phyloP scores from a whole-genome alignment of 805 yeast genomes.

The Suhomyces tanzawaensis region DNA sequence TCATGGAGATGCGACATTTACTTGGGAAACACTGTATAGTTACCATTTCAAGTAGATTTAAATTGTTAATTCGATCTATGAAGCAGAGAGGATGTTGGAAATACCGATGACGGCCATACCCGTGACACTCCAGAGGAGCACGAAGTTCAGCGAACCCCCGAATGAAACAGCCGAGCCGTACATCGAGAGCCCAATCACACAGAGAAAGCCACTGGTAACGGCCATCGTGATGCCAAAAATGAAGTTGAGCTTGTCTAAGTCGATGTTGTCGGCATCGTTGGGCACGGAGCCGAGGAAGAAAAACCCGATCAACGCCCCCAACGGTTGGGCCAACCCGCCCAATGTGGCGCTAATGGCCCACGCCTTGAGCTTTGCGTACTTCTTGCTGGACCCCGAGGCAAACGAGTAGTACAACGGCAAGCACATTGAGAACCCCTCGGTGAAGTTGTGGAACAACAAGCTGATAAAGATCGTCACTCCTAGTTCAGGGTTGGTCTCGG shows the following conservation, averaged over 20 bases:
- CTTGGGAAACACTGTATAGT: too few relatives aligned
- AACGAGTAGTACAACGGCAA: slow-evolving; percentile 83
- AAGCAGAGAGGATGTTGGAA: slow-evolving; percentile 32
- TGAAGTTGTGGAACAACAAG: slow-evolving; percentile 82
- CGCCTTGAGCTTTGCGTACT: slow-evolving; percentile 51
- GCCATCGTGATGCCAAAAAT: slow-evolving; percentile 66
- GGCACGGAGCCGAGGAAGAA: slow-evolving; percentile 41
- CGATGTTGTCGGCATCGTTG: slow-evolving; percentile 25
- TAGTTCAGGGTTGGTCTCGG: slow-evolving; percentile 57
- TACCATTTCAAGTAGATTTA: too few relatives aligned
- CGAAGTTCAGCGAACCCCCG: slow-evolving; percentile 66
- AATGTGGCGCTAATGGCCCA: slow-evolving; percentile 60
- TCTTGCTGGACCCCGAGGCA: slow-evolving; percentile 41
- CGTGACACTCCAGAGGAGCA: slow-evolving; percentile 55
- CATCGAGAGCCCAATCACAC: slow-evolving; percentile 83
- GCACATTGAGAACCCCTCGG: slow-evolving; percentile 94
- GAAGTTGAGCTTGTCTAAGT: slow-evolving; percentile 31
- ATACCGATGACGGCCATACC: slow-evolving; percentile 60
- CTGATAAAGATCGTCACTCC: slow-evolving; percentile 84
- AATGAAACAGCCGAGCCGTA: slow-evolving; percentile 77
- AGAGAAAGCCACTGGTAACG: slow-evolving; percentile 78
- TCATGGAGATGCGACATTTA: too few relatives aligned
- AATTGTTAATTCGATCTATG: too few relatives aligned
- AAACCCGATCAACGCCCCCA: slow-evolving; percentile 79
- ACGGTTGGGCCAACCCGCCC: slow-evolving; percentile 85